These are phyloP conservation scores for Haberlea rhodopensis DNA, from an alignment of 257 asterid species.

Conservation along the genomic window DNA sequence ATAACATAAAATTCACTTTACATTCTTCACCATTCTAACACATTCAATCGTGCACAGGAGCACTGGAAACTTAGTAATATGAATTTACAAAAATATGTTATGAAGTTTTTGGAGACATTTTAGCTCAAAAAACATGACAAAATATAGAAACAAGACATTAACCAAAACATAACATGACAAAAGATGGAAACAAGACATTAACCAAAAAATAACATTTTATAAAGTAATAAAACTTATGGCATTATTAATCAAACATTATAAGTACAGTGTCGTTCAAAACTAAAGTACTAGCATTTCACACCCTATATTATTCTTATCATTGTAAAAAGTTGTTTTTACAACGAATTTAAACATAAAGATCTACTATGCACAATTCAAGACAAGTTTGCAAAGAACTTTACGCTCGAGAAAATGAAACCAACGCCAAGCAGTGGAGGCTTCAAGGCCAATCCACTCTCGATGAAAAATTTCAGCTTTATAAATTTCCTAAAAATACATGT, in stretches of 20 bases:
- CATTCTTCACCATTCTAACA: not conserved
- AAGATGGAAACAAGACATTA: no score
- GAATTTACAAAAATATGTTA: constrained; percentile 4
- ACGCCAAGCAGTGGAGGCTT: not conserved
- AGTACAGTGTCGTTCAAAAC: not conserved
- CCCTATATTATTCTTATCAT: no score
- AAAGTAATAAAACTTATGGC: no score
- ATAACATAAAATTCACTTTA: not conserved
- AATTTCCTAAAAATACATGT: constrained; percentile 1
- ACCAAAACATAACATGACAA: no score
- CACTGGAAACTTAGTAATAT: constrained; percentile 16
- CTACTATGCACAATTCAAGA: not conserved
- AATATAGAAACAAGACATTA: not conserved
- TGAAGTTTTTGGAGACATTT: not conserved
- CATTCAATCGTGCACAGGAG: not conserved
- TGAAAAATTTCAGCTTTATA: not conserved
- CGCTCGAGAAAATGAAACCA: not conserved
- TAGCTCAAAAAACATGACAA: not conserved
- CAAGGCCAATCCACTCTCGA: no score
- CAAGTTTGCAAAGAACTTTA: no score
- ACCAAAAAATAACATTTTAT: no score
- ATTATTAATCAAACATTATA: no score
- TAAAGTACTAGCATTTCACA: not conserved
- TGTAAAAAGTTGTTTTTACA: no score
- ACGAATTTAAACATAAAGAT: not conserved